Percentiles rank a stretch among this genome's conserved stretches.
Conservation (phyloP, 1,284 basidiomycete species). For the Ustilago sp. region DNA sequence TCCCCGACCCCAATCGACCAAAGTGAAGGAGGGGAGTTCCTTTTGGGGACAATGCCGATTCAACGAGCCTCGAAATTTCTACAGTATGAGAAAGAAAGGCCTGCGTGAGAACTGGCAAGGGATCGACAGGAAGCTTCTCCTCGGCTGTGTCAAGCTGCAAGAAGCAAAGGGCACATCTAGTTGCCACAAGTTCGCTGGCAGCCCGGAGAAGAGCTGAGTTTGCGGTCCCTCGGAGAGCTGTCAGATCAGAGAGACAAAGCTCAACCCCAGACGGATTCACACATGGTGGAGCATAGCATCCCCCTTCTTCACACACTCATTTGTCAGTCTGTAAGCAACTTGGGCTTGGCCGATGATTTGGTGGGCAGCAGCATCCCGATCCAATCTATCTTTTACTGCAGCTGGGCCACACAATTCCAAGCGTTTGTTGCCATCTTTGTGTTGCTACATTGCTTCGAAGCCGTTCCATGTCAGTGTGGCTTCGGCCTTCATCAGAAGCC, state of each 20-base stretch:
- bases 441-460: neutral
- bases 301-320: neutral
- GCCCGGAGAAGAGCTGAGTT: constrained; percentile 10
- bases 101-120: constrained; percentile 2
- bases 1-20: neutral
- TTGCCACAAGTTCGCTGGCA: neutral
- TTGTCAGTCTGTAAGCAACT: neutral
- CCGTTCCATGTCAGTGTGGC: neutral
- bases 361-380: neutral
- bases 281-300: constrained; percentile 13
- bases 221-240: constrained; percentile 11
- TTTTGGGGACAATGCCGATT: neutral
- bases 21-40: neutral
- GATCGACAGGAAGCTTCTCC: constrained; percentile 14
- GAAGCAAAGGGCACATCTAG: neutral
- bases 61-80: neutral
- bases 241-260: neutral
- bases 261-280: constrained; percentile 4
- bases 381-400: neutral
- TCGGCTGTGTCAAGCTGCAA: neutral
- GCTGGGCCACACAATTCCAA: neutral
- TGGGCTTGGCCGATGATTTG: constrained; percentile 1
- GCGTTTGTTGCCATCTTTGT: neutral
- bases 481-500: constrained; percentile 5
- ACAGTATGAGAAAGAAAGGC: neutral